Percentiles rank a stretch among this genome's conserved stretches.
These are phyloP conservation scores for Crucihimalaya himalaica DNA, from an alignment of 345 rosid species.

Conservation along the genomic window DNA sequence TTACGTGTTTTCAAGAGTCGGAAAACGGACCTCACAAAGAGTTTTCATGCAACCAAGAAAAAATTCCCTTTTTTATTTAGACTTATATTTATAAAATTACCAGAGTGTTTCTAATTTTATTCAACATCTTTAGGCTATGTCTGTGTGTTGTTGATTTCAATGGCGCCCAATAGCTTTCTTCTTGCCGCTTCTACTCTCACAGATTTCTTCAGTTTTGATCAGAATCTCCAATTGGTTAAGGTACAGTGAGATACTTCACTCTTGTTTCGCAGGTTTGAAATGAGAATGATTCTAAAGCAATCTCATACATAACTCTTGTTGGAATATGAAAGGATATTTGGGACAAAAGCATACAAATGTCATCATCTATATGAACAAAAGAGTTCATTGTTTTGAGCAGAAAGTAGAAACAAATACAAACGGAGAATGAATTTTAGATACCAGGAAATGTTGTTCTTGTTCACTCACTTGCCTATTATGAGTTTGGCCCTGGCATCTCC, in stretches of 20 bases:
- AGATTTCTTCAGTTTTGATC: background rate
- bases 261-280: background rate
- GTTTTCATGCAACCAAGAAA: too few species aligned
- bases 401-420: background rate
- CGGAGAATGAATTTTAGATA: background rate
- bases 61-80: too few species aligned
- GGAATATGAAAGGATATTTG: background rate
- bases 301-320: background rate
- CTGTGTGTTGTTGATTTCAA: background rate
- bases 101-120: too few species aligned
- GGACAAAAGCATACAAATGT: conserved; percentile 7
- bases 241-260: background rate
- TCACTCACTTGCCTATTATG: conserved; percentile 47
- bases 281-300: background rate
- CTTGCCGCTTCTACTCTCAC: background rate
- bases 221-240: background rate
- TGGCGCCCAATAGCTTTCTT: background rate
- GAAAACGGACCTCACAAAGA: too few species aligned
- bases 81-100: too few species aligned
- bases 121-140: background rate
- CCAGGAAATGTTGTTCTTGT: background rate
- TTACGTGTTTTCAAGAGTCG: too few species aligned
- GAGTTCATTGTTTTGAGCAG: background rate
- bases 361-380: background rate
- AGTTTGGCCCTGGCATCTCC: conserved; percentile 61